These are phyloP conservation scores for Phoma sp. DNA, from an alignment of 2,329 filamentous ascomycete genomes.

Conservation along the genomic window DNA sequence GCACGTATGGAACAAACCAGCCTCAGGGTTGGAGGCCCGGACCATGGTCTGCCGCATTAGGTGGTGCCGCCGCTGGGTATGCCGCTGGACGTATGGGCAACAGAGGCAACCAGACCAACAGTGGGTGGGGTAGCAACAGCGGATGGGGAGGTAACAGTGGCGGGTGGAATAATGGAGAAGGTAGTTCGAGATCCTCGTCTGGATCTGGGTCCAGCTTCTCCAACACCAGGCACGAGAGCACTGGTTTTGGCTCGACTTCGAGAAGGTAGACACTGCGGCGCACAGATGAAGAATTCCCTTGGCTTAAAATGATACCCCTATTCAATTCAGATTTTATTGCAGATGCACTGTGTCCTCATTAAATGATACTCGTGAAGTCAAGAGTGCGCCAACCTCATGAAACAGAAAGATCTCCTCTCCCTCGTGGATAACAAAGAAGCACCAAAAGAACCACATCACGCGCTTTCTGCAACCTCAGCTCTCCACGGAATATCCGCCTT, in stretches of 20 bases:
- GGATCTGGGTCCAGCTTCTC: slow-evolving; percentile 47
- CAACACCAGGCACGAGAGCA: slow-evolving; percentile 67
- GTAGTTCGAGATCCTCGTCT: slow-evolving; percentile 44
- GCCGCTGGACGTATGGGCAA: slow-evolving; percentile 58
- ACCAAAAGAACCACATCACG: neutral
- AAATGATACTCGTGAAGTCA: neutral
- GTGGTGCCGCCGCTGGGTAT: slow-evolving; percentile 73
- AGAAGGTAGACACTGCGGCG: slow-evolving; percentile 32
- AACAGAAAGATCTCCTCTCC: too few species aligned
- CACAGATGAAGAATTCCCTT: slow-evolving; percentile 11
- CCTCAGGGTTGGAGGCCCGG: slow-evolving; percentile 69
- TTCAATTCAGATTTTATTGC: neutral
- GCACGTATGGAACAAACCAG: slow-evolving; percentile 28
- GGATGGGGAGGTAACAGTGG: slow-evolving; percentile 39
- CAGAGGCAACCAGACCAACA: slow-evolving; percentile 50
- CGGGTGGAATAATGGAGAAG: slow-evolving; percentile 46
- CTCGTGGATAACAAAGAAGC: too few species aligned
- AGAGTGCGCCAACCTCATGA: too few species aligned
- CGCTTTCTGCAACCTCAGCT: neutral
- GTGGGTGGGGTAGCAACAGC: slow-evolving; percentile 37
- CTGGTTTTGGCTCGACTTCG: slow-evolving; percentile 73
- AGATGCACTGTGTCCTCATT: too few species aligned
- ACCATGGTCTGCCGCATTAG: slow-evolving; percentile 74
- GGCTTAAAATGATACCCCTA: slow-evolving; percentile 42
- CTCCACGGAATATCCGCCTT: slow-evolving; percentile 41